phyloP scores from a whole-genome alignment of 2,329 filamentous ascomycete species.

The Setomelanomma holmii region DNA sequence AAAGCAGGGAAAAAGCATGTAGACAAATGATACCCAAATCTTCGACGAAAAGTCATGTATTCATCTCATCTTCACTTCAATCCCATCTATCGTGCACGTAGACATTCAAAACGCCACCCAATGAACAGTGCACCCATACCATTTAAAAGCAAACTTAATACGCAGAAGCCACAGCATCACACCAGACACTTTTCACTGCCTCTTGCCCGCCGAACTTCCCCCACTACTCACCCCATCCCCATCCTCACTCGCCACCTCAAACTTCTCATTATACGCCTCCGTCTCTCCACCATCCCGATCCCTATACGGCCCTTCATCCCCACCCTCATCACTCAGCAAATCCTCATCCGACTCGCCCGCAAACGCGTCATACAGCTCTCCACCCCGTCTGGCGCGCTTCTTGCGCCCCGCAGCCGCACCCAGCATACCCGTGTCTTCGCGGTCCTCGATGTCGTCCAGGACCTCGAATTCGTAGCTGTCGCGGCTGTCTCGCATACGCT shows the following conservation, averaged over 20 bases:
- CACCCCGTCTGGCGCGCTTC: slow-evolving; percentile 69
- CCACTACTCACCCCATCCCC: slow-evolving; percentile 32
- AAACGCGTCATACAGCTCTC: slow-evolving; percentile 97
- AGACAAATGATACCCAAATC: not conserved
- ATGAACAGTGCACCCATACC: slow-evolving; percentile 11
- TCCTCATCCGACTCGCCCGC: slow-evolving; percentile 88
- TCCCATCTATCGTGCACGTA: not conserved
- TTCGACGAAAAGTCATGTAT: not conserved
- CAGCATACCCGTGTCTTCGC: slow-evolving; percentile 59
- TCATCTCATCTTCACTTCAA: too few species aligned
- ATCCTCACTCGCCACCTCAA: slow-evolving; percentile 21
- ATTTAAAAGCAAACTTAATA: slow-evolving; percentile 1
- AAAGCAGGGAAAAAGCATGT: not conserved
- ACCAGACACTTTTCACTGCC: slow-evolving; percentile 22
- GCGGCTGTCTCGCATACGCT: slow-evolving; percentile 74
- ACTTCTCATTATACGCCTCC: slow-evolving; percentile 42
- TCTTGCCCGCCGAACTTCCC: slow-evolving; percentile 35
- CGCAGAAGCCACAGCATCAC: not conserved
- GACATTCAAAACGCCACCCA: slow-evolving; percentile 20
- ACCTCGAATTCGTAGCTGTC: slow-evolving; percentile 96
- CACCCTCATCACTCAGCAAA: slow-evolving; percentile 56
- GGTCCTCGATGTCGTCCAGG: slow-evolving; percentile 77
- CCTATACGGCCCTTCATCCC: slow-evolving; percentile 45
- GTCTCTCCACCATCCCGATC: slow-evolving; percentile 34
- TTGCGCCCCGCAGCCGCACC: slow-evolving; percentile 41